These are phyloP conservation scores for Trametes gibbosa DNA, from an alignment of 768 basidiomycete species.

Conservation along the genomic window DNA sequence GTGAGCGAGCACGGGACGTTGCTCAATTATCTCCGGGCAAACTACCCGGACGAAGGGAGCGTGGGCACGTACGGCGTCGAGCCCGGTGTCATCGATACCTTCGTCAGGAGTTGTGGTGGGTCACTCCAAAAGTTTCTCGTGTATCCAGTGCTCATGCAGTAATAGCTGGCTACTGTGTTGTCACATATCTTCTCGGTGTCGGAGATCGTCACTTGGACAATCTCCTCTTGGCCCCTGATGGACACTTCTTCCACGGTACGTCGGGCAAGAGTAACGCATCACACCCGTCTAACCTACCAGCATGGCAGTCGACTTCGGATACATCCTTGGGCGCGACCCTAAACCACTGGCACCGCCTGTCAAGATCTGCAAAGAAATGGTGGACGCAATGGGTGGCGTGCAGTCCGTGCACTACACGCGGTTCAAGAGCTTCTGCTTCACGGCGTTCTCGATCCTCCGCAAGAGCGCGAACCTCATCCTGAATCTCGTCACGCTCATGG, in stretches of 20 bases:
- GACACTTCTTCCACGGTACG: slow-evolving; percentile 95
- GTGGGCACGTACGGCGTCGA: slow-evolving; percentile 95
- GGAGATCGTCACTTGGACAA: slow-evolving; percentile 98
- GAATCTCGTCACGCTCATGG: slow-evolving; percentile 95
- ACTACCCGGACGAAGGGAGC: slow-evolving; percentile 92
- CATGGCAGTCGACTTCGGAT: slow-evolving; percentile 97
- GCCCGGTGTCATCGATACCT: slow-evolving; percentile 91
- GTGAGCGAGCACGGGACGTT: slow-evolving; percentile 88
- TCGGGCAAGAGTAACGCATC: neutral
- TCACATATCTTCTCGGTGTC: slow-evolving; percentile 94
- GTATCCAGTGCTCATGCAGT: neutral
- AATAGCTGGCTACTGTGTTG: slow-evolving; percentile 96
- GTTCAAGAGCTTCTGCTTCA: slow-evolving; percentile 96
- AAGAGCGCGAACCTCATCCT: slow-evolving; percentile 97
- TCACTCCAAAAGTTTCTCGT: slow-evolving; percentile 6
- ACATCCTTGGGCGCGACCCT: slow-evolving; percentile 95
- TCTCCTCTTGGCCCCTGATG: slow-evolving; percentile 87
- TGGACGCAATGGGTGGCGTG: slow-evolving; percentile 98
- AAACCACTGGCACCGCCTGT: slow-evolving; percentile 98
- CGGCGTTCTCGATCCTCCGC: slow-evolving; percentile 94
- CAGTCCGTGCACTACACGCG: slow-evolving; percentile 93
- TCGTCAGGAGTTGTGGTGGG: slow-evolving; percentile 93
- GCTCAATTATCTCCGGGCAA: slow-evolving; percentile 81
- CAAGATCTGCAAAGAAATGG: slow-evolving; percentile 99
- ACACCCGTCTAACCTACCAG: too few relatives aligned